Conservation (phyloP, 192 early-diverging fungal genomes). For the Backusella liffmaniae region DNA sequence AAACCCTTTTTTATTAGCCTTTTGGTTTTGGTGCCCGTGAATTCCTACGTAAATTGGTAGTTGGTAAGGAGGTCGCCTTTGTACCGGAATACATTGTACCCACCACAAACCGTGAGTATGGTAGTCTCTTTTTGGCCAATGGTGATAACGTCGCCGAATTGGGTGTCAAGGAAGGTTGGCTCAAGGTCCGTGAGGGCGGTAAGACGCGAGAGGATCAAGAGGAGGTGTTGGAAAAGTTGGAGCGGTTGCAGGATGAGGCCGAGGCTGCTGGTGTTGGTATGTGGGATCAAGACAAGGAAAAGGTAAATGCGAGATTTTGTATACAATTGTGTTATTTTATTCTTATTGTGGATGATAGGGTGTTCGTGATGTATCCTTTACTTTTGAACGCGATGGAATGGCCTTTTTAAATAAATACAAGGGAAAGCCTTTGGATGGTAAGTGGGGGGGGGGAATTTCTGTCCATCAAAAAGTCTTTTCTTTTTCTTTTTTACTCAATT, state of each 20-base stretch:
- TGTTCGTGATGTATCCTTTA: slow-evolving; percentile 49
- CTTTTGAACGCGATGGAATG: slow-evolving; percentile 63
- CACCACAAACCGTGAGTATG: slow-evolving; percentile 70
- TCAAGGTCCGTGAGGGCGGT: slow-evolving; percentile 68
- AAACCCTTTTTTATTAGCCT: slow-evolving; percentile 39
- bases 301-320: slow-evolving; percentile 25
- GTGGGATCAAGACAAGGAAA: slow-evolving; percentile 61
- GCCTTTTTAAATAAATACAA: slow-evolving; percentile 77
- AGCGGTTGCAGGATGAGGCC: slow-evolving; percentile 73
- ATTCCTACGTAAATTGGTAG: slow-evolving; percentile 79
- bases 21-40: slow-evolving; percentile 89
- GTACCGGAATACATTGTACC: slow-evolving; percentile 72
- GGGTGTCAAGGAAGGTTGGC: slow-evolving; percentile 82
- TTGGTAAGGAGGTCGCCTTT: slow-evolving; percentile 90
- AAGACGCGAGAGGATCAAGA: slow-evolving; percentile 40
- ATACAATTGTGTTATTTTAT: background rate
- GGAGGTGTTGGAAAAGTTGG: slow-evolving; percentile 46
- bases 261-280: slow-evolving; percentile 69
- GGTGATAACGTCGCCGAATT: slow-evolving; percentile 70
- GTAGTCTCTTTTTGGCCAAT: slow-evolving; percentile 45
- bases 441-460: background rate
- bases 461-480: no score
- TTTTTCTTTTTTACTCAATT: background rate
- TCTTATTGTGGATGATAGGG: slow-evolving; percentile 24
- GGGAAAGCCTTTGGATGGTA: slow-evolving; percentile 78